Evolutionary conservation across 345 rosid species (phyloP).

Genomic region (Carallia brachiata): DNA sequence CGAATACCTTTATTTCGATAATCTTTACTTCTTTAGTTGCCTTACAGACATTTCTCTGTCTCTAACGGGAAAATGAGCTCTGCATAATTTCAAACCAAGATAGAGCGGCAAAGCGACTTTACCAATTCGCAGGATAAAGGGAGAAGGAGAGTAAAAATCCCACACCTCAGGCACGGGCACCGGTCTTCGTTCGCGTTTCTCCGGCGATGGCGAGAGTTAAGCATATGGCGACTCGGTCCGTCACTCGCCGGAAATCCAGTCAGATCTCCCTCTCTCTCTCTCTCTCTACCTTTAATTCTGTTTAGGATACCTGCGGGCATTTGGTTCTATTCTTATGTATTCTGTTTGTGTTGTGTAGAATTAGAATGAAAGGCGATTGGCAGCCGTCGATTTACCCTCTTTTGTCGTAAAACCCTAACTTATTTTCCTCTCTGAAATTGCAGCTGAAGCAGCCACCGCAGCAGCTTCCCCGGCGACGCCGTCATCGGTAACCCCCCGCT

Average conservation of each 20-base stretch:
- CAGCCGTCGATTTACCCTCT: not conserved
- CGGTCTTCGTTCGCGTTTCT: not conserved
- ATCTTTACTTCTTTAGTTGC: not conserved
- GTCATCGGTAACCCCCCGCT: constrained; percentile 10
- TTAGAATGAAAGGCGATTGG: too few relatives aligned
- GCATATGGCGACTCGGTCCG: not conserved
- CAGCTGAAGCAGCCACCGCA: not conserved
- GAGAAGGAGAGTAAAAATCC: not conserved
- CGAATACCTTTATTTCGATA: not conserved
- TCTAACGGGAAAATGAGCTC: not conserved
- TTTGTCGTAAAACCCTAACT: constrained; percentile 6
- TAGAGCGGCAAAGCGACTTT: constrained; percentile 12
- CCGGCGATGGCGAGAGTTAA: constrained; percentile 22
- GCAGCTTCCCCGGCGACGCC: constrained; percentile 13
- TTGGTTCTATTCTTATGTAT: too few relatives aligned
- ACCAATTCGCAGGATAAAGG: not conserved
- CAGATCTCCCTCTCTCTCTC: not conserved
- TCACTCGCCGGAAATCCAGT: constrained; percentile 1
- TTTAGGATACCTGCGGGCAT: too few relatives aligned
- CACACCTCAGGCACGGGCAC: not conserved
- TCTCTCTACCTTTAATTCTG: too few relatives aligned
- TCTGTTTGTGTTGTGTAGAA: too few relatives aligned
- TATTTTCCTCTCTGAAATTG: not conserved
- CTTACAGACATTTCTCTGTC: too few relatives aligned
- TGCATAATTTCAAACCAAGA: not conserved